Base-by-base conservation (phyloP, 2,329 filamentous ascomycete species). In the Rhynchosporium agropyri region DNA sequence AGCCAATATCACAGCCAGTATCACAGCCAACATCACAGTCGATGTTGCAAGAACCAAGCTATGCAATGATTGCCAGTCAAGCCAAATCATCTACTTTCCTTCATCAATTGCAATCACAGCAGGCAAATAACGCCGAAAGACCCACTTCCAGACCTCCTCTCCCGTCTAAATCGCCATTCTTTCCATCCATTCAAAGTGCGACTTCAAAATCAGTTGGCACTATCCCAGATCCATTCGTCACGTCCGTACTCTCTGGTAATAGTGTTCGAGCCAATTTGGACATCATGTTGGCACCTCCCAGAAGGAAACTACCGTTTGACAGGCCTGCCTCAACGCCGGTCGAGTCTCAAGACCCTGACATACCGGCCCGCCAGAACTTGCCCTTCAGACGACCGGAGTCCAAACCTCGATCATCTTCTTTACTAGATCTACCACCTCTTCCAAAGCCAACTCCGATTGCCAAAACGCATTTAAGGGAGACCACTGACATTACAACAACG, bases 291-390 rank as follows among this genome's bases (percentile, higher is more conserved):
- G 58, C 66, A 55, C 71, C 72, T 31, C 45, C 56, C n/a, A 38
- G 33, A 38, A 40, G 56, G 38, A 8, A 49, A 20, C 31, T 49
- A 36, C 40, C 46, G 5, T 43, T 54, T 42, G 51, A 62, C n/a
- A 40, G 65, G 12, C 67, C 67, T 46, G 55, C 61, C 10, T 69
- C 69, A 50, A 66, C 61, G 33, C 63, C 64, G 48, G 33, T 58
- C 5, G 45, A 63, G 31, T 28, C 50, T 28, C 38, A 46, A 12
- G 63, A 64, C 33, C 46, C 48, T 31, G 28, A 42, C 1, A 58
- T 67, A 53, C 70, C 72, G 15, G 70, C 72, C 29, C 70, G 58
- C 60, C 65, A 69, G 51, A 61, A 67, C 49, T 61, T 73, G n/a
- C 72, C 73, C 3, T 74, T 74, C 31, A 61, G 63, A 4, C 69